Percentiles rank a stretch among this genome's conserved stretches.
Conservation (phyloP, 805 yeast species). For the Candida ascalaphidarum region DNA sequence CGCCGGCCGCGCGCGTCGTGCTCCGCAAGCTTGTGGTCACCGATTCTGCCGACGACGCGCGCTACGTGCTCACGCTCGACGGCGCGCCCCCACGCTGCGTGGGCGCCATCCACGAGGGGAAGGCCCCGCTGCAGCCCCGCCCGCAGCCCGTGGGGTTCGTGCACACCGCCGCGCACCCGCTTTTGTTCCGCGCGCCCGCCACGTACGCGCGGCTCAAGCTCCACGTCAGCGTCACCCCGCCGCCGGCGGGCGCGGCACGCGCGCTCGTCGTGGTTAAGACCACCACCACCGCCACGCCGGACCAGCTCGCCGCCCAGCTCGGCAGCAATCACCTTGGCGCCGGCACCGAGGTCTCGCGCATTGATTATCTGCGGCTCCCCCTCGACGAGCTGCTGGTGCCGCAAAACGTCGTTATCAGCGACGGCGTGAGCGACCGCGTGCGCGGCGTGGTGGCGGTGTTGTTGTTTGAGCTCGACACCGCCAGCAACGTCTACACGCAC, state of each 20-base stretch:
- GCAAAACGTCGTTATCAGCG: slow-evolving; percentile 7
- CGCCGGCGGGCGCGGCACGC: too few relatives aligned
- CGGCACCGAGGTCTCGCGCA: slow-evolving; percentile 18
- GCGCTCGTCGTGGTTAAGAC: too few relatives aligned
- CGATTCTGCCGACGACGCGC: slow-evolving; percentile 14
- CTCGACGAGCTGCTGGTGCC: too few relatives aligned
- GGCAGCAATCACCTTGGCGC: too few relatives aligned
- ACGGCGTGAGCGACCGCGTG: slow-evolving; percentile 2
- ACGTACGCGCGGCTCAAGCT: slow-evolving; percentile 17
- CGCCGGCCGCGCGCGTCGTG: slow-evolving; percentile 5
- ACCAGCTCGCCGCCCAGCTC: too few relatives aligned
- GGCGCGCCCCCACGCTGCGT: slow-evolving; percentile 4
- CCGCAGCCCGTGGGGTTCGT: too few relatives aligned
- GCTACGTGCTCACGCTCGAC: slow-evolving; percentile 12
- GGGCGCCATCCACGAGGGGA: too few relatives aligned
- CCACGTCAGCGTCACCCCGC: slow-evolving; percentile 14
- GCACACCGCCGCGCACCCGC: too few relatives aligned
- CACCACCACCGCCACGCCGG: too few relatives aligned
- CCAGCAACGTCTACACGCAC: neutral
- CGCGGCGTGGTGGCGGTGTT: slow-evolving; percentile 1
- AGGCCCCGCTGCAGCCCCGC: too few relatives aligned
- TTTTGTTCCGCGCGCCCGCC: slow-evolving; percentile 20
- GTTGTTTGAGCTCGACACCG: slow-evolving; percentile 7
- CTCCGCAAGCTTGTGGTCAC: slow-evolving; percentile 18
- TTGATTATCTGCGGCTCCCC: slow-evolving; percentile 18